Evolutionary conservation across 2,329 filamentous ascomycete genomes (phyloP).

Genomic region (Zalaria sp.): DNA sequence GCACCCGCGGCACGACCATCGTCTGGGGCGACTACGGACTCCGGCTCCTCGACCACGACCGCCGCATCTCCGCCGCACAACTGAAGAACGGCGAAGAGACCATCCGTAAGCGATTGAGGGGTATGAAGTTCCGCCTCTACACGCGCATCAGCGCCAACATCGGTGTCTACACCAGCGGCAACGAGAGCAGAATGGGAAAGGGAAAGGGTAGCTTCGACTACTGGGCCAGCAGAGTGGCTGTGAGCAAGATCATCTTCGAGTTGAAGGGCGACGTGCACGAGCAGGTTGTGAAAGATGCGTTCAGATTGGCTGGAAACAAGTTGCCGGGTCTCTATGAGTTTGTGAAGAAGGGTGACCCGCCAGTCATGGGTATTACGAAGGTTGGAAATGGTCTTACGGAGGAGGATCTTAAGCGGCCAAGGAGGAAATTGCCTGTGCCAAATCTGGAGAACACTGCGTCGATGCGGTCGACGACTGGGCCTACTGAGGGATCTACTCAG

Average conservation of each 20-base stretch:
- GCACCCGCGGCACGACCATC: constrained; percentile 82
- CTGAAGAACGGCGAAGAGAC: constrained; percentile 87
- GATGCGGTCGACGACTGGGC: neutral
- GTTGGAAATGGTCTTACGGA: constrained; percentile 66
- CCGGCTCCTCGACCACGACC: constrained; percentile 85
- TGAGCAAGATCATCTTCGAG: constrained; percentile 87
- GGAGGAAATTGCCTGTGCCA: constrained; percentile 43
- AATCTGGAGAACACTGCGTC: constrained; percentile 5
- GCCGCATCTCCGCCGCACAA: constrained; percentile 73
- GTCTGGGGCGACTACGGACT: constrained; percentile 94
- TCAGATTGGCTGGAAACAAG: constrained; percentile 87
- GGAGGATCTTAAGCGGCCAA: constrained; percentile 69
- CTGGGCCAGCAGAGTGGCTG: constrained; percentile 80
- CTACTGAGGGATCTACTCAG: neutral
- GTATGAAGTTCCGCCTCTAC: constrained; percentile 84
- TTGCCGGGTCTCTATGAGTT: constrained; percentile 92
- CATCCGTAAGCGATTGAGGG: constrained; percentile 75
- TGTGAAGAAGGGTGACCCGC: constrained; percentile 78
- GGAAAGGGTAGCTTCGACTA: constrained; percentile 96
- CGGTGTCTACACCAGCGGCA: constrained; percentile 88
- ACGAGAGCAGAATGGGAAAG: constrained; percentile 98
- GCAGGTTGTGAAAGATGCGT: constrained; percentile 84
- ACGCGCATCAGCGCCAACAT: constrained; percentile 85
- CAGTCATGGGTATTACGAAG: constrained; percentile 87
- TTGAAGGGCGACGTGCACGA: constrained; percentile 87